phyloP scores from a whole-genome alignment of 305 asterid species.

The Striga hermonthica region DNA sequence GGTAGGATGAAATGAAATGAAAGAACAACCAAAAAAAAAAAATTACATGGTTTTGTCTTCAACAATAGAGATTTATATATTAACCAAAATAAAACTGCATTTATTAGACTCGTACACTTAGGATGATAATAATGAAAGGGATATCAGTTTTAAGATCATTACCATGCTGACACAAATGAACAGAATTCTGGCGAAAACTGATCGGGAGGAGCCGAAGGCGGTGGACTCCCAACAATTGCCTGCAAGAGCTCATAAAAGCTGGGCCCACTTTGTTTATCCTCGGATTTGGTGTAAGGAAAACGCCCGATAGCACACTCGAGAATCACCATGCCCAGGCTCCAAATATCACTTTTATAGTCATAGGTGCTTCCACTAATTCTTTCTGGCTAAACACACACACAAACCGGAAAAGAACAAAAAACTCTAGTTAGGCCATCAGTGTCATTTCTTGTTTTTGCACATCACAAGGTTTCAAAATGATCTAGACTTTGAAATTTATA shows the following conservation, averaged over 20 bases:
- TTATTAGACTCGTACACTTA: constrained; percentile 1
- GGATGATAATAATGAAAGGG: constrained; percentile 2
- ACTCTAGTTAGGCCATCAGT: constrained; percentile 25
- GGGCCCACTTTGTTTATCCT: constrained; percentile 78
- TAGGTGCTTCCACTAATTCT: constrained; percentile 87
- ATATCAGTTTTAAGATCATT: constrained; percentile 19
- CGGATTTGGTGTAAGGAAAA: constrained; percentile 88
- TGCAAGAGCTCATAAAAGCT: constrained; percentile 92
- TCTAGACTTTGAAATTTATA: no score
- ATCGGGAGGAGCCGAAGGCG: constrained; percentile 93
- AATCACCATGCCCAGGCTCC: constrained; percentile 97
- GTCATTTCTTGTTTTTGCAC: not conserved
- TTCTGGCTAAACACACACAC: constrained; percentile 82
- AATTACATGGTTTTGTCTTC: no score
- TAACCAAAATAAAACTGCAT: no score
- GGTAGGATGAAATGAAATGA: no score
- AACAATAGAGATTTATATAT: no score
- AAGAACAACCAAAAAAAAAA: no score
- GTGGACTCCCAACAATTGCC: constrained; percentile 85
- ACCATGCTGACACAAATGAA: constrained; percentile 49
- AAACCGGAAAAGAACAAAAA: no score
- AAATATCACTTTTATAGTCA: constrained; percentile 87
- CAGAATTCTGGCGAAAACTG: constrained; percentile 98
- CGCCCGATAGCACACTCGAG: constrained; percentile 96
- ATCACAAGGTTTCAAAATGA: no score